These are phyloP conservation scores for Phaeotremella fagi DNA, from an alignment of 768 basidiomycete species.

Conservation along the genomic window DNA sequence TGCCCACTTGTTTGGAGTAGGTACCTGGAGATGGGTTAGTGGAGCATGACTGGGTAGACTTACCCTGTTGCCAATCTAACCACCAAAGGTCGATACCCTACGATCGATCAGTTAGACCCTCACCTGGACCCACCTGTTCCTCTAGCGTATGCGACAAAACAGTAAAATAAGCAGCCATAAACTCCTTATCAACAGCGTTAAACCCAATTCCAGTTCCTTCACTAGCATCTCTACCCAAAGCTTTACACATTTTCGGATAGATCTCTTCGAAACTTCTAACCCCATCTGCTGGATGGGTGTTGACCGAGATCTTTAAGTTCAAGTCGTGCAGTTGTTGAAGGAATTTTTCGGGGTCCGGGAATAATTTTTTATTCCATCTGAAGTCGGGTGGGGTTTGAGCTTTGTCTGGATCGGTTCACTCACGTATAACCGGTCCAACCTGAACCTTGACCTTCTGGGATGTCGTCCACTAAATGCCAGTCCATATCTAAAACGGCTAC, in stretches of 20 bases:
- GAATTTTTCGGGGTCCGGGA: slow-evolving; percentile 30
- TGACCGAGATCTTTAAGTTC: slow-evolving; percentile 22
- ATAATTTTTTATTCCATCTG: slow-evolving; percentile 32
- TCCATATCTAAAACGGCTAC: slow-evolving; percentile 35
- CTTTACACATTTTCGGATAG: slow-evolving; percentile 26
- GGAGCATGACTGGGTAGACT: too few species aligned
- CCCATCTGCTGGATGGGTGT: slow-evolving; percentile 32
- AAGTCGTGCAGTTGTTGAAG: slow-evolving; percentile 27
- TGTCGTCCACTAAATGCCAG: slow-evolving; percentile 22
- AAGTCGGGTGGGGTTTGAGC: background rate
- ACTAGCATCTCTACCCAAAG: slow-evolving; percentile 16
- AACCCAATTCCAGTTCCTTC: slow-evolving; percentile 11
- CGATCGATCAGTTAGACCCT: too few species aligned
- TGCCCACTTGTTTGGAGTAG: slow-evolving; percentile 15
- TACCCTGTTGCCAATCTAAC: slow-evolving; percentile 32
- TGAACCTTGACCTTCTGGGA: slow-evolving; percentile 15
- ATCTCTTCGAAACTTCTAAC: slow-evolving; percentile 24
- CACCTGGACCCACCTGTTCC: too few species aligned
- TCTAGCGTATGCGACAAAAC: slow-evolving; percentile 24
- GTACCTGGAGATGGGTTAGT: too few species aligned
- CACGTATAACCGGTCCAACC: slow-evolving; percentile 36
- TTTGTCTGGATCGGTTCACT: background rate
- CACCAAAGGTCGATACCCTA: slow-evolving; percentile 38
- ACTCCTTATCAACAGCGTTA: slow-evolving; percentile 19
- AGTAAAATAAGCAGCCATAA: slow-evolving; percentile 24